Evolutionary conservation across 1,284 basidiomycete species (phyloP).

Genomic region (Peniophora sp.): DNA sequence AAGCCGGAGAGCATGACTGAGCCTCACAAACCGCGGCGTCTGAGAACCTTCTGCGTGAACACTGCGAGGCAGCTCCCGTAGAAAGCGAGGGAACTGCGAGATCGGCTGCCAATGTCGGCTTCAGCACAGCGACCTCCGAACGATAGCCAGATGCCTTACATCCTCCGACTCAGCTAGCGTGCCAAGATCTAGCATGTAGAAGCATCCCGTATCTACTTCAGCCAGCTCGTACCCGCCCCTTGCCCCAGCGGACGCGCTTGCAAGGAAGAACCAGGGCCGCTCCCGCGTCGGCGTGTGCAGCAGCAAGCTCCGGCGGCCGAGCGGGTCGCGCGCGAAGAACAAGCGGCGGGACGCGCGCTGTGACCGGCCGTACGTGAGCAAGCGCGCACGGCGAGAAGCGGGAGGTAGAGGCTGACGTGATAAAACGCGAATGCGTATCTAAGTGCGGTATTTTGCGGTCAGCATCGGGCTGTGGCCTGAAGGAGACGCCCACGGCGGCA

Average conservation of each 20-base stretch:
- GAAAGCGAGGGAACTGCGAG: constrained; percentile 19
- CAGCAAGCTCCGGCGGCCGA: constrained; percentile 87
- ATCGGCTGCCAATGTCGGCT: constrained; percentile 15
- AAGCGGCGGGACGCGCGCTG: constrained; percentile 43
- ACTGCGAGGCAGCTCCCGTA: constrained; percentile 16
- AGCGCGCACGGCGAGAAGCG: no score
- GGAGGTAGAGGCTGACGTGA: constrained; percentile 36
- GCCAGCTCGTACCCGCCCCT: constrained; percentile 38
- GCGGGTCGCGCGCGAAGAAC: constrained; percentile 82
- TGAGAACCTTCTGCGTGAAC: constrained; percentile 1
- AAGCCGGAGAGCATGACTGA: background rate
- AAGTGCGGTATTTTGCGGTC: constrained; percentile 2
- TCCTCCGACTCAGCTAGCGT: constrained; percentile 10
- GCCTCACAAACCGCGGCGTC: constrained; percentile 1
- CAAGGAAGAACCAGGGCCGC: constrained; percentile 49
- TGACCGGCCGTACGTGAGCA: background rate
- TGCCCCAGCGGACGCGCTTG: constrained; percentile 57
- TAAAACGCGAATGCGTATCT: constrained; percentile 85
- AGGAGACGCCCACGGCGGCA: constrained; percentile 1
- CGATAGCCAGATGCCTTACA: constrained; percentile 7
- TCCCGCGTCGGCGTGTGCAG: constrained; percentile 45
- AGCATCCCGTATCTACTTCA: constrained; percentile 53
- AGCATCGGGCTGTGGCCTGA: background rate
- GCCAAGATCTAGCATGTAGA: constrained; percentile 47
- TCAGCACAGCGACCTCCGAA: constrained; percentile 1